phyloP scores from a whole-genome alignment of 2,329 filamentous ascomycete species.

The Lachnellula cervina region DNA sequence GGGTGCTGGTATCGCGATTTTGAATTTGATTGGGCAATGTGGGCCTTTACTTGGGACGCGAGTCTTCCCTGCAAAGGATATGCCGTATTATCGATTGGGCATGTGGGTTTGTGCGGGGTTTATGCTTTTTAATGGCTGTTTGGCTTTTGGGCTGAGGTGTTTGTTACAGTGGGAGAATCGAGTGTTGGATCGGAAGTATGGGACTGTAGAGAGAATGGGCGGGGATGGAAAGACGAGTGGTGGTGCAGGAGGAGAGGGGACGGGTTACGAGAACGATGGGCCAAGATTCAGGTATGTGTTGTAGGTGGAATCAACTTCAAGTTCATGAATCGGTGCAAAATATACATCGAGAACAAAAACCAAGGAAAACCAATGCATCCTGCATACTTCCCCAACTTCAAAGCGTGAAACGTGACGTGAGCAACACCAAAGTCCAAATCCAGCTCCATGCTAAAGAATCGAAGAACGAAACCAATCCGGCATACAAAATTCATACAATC shows the following conservation, averaged over 20 bases:
- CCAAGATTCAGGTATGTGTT: slow-evolving; percentile 24
- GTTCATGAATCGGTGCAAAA: no score
- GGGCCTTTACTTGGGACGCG: slow-evolving; percentile 60
- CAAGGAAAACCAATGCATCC: no score
- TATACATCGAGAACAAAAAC: no score
- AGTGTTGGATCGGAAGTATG: slow-evolving; percentile 46
- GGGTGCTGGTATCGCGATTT: slow-evolving; percentile 60
- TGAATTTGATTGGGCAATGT: slow-evolving; percentile 63
- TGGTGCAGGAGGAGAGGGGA: background rate
- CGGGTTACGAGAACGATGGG: slow-evolving; percentile 25
- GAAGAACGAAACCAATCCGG: background rate
- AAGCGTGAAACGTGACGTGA: no score
- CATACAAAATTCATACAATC: background rate
- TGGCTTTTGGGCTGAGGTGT: slow-evolving; percentile 49
- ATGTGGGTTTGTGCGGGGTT: slow-evolving; percentile 57
- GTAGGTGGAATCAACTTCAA: background rate
- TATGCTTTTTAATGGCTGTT: slow-evolving; percentile 52
- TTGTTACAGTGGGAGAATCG: slow-evolving; percentile 57
- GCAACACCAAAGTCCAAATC: no score
- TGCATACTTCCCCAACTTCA: no score
- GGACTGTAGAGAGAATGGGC: slow-evolving; percentile 9
- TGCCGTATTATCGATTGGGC: slow-evolving; percentile 48
- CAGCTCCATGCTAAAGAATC: background rate
- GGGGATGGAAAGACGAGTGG: background rate
- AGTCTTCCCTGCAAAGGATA: slow-evolving; percentile 49